A percentile compares a stretch with the other conserved stretches of the same genome.
Evolutionary conservation across 108 stramenopile genomes (phyloP).

Genomic region (Nitzschia sp.): DNA sequence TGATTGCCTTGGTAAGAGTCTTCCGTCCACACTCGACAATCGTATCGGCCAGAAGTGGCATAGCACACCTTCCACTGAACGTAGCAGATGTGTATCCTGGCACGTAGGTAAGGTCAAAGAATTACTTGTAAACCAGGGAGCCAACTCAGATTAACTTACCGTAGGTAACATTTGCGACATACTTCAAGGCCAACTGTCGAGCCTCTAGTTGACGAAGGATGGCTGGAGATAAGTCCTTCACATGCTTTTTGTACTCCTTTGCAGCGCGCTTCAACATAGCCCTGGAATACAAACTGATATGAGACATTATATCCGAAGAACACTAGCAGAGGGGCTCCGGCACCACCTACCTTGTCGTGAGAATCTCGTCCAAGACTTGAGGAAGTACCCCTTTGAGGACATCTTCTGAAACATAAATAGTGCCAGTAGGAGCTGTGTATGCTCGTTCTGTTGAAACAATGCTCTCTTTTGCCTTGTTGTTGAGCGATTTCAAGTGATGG

Average conservation of each 20-base stretch:
- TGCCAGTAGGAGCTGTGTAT: constrained; percentile 88
- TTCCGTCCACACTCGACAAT: constrained; percentile 93
- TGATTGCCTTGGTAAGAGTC: constrained; percentile 86
- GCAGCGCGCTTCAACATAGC: constrained; percentile 95
- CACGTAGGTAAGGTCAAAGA: not conserved
- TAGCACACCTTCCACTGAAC: constrained; percentile 93
- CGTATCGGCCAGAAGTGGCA: constrained; percentile 94
- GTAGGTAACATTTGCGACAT: constrained; percentile 98
- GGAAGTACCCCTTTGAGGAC: constrained; percentile 93
- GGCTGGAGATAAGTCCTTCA: constrained; percentile 59
- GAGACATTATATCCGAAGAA: not conserved
- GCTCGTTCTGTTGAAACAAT: constrained; percentile 49
- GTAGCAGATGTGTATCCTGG: constrained; percentile 92
- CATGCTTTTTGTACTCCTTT: constrained; percentile 79
- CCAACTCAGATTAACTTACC: constrained; percentile 4
- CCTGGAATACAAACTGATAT: constrained; percentile 19
- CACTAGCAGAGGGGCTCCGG: not conserved
- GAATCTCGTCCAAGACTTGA: constrained; percentile 93
- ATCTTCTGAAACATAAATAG: constrained; percentile 80
- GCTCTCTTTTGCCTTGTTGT: not conserved
- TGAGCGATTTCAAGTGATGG: constrained; percentile 71
- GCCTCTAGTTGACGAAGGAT: constrained; percentile 91
- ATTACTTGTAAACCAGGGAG: not conserved
- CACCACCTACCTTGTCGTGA: constrained; percentile 61
- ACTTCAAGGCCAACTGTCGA: constrained; percentile 96